A percentile compares a stretch with the other conserved stretches of the same genome.
phyloP scores from a whole-genome alignment of 768 basidiomycete genomes.

The Amanita jacksonii region DNA sequence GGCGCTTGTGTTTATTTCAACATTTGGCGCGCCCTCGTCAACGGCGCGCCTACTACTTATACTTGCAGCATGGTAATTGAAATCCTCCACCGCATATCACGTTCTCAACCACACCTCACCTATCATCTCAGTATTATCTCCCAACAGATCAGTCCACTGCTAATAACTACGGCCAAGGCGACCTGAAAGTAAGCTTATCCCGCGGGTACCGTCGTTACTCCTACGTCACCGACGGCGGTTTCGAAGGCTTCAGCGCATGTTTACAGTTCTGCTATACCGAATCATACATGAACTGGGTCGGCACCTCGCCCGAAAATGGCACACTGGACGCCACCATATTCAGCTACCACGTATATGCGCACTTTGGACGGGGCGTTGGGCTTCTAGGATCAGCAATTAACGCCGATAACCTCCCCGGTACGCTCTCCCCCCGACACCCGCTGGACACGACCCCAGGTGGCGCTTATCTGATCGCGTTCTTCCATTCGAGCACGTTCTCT shows the following conservation, averaged over 20 bases:
- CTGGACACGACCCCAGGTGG: constrained; percentile 27
- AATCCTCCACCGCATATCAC: neutral
- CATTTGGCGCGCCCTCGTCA: constrained; percentile 41
- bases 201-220: constrained; percentile 36
- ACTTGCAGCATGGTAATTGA: constrained; percentile 37
- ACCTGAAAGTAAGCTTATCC: constrained; percentile 35
- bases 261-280: constrained; percentile 31
- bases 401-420: constrained; percentile 27
- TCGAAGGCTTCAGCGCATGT: constrained; percentile 32
- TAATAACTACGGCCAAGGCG: constrained; percentile 35
- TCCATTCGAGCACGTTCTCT: constrained; percentile 30
- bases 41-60: constrained; percentile 37
- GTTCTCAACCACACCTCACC: neutral
- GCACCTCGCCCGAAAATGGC: constrained; percentile 26
- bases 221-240: constrained; percentile 30
- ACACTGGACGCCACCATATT: constrained; percentile 34
- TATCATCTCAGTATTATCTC: constrained; percentile 29
- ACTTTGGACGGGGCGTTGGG: constrained; percentile 28
- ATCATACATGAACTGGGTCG: constrained; percentile 30
- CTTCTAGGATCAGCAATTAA: constrained; percentile 35
- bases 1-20: constrained; percentile 45
- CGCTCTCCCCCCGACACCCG: constrained; percentile 22
- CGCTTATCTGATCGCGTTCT: constrained; percentile 32
- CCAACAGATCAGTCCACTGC: constrained; percentile 34
- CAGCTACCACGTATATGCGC: constrained; percentile 31